These are phyloP conservation scores for Wallacemonas sp. DNA, from an alignment of 208 protist species.

Conservation along the genomic window DNA sequence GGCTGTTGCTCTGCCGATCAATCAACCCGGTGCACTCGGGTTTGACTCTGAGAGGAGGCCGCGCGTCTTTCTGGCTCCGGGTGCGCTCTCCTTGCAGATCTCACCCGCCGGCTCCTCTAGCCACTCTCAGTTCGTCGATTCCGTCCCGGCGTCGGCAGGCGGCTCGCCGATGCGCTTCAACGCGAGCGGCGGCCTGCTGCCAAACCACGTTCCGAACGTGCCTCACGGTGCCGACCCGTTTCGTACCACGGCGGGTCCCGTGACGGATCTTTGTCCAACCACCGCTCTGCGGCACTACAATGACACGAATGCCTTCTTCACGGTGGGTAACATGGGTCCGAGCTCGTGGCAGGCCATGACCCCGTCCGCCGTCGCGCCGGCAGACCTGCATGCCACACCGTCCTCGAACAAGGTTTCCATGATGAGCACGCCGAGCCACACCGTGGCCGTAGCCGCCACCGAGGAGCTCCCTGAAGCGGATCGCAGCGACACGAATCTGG, in stretches of 20 bases:
- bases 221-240: no score
- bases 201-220: no score
- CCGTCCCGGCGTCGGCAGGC: no score
- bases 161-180: no score
- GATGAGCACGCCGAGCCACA: not conserved
- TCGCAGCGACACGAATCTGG: conserved; percentile 56
- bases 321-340: conserved; percentile 2
- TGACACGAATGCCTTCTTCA: not conserved
- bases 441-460: not conserved
- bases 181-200: not conserved
- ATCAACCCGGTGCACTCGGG: not conserved
- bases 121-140: not conserved
- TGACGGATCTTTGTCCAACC: no score
- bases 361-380: not conserved
- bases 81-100: not conserved
- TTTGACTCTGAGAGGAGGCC: not conserved
- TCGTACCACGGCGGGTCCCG: no score
- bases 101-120: not conserved
- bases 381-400: not conserved
- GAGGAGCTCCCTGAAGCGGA: conserved; percentile 11
- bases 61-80: not conserved
- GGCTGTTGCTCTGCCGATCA: no score
- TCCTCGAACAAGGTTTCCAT: not conserved
- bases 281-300: not conserved
- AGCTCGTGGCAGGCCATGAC: not conserved